Evolutionary conservation across 208 protist genomes (phyloP).

Genomic region (Wallacemonas sp.): DNA sequence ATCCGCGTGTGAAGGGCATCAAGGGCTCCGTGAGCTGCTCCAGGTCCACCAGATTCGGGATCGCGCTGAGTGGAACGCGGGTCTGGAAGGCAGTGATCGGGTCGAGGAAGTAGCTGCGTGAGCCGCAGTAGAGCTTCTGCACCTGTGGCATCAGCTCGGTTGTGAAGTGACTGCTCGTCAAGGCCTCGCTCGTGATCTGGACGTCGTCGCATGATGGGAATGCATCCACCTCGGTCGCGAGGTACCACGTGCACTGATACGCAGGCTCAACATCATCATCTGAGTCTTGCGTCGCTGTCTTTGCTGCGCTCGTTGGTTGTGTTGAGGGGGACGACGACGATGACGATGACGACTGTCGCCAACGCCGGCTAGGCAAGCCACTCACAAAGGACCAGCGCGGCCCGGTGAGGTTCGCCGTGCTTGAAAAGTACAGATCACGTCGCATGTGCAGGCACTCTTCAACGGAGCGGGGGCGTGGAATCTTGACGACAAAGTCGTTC

Average conservation of each 20-base stretch:
- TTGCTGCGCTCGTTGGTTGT: background rate
- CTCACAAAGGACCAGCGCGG: constrained; percentile 13
- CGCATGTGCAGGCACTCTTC: constrained; percentile 11
- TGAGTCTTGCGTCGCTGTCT: background rate
- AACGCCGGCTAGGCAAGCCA: background rate
- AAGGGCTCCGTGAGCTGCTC: constrained; percentile 8
- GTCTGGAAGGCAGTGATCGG: constrained; percentile 38
- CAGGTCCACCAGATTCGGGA: constrained; percentile 30
- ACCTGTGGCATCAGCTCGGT: background rate
- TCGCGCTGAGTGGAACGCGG: constrained; percentile 33
- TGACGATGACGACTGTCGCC: too few relatives aligned
- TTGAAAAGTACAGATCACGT: constrained; percentile 9
- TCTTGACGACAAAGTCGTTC: constrained; percentile 1
- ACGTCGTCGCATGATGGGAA: background rate
- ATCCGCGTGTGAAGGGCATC: background rate
- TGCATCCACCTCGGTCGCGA: constrained; percentile 1
- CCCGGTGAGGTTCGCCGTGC: background rate
- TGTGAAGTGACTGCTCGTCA: too few relatives aligned
- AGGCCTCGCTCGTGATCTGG: too few relatives aligned
- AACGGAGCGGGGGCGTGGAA: constrained; percentile 4
- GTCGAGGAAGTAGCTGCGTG: constrained; percentile 41
- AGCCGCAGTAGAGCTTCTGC: constrained; percentile 42
- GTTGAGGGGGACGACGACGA: too few relatives aligned
- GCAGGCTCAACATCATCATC: too few relatives aligned
- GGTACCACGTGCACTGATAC: constrained; percentile 19